Evolutionary conservation across 2,329 filamentous ascomycete species (phyloP).

Genomic region (Ophiostoma ips): DNA sequence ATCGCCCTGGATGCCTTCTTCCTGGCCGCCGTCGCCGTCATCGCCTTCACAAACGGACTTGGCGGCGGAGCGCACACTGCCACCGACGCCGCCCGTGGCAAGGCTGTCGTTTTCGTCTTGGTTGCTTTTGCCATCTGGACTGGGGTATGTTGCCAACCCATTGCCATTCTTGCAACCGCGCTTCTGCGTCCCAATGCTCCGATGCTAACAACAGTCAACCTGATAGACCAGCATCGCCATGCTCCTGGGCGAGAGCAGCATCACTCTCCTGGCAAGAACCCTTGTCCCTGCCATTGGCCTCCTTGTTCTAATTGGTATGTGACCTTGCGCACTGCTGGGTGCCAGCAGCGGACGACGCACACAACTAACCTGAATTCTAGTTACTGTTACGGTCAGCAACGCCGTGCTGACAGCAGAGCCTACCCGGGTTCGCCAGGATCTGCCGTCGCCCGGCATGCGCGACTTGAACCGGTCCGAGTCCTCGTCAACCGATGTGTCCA

Average conservation of each 20-base stretch:
- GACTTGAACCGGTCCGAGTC: slow-evolving; percentile 23
- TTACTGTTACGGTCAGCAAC: slow-evolving; percentile 26
- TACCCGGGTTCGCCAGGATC: slow-evolving; percentile 17
- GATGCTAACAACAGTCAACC: slow-evolving; percentile 10
- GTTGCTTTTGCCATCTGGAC: slow-evolving; percentile 38
- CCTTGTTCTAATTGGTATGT: slow-evolving; percentile 34
- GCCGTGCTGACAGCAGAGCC: slow-evolving; percentile 18
- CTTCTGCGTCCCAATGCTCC: no score
- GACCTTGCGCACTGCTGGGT: no score
- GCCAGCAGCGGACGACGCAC: no score
- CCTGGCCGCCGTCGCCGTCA: slow-evolving; percentile 27
- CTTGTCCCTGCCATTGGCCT: slow-evolving; percentile 38
- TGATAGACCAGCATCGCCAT: slow-evolving; percentile 38
- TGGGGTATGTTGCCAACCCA: slow-evolving; percentile 22
- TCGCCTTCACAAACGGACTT: slow-evolving; percentile 25
- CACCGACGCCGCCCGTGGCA: slow-evolving; percentile 21
- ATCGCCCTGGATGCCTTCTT: slow-evolving; percentile 33
- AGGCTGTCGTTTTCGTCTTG: slow-evolving; percentile 28
- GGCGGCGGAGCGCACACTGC: slow-evolving; percentile 21
- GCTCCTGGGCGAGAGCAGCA: slow-evolving; percentile 31
- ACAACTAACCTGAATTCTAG: slow-evolving; percentile 17
- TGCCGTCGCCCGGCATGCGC: slow-evolving; percentile 25
- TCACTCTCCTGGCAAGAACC: slow-evolving; percentile 31
- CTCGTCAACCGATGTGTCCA: slow-evolving; percentile 26
- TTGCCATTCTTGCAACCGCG: no score